Evolutionary conservation across 2,329 filamentous ascomycete genomes (phyloP), one percentile per base, ranked within the genome.

Genomic region (Leptographium wingfieldii): DNA sequence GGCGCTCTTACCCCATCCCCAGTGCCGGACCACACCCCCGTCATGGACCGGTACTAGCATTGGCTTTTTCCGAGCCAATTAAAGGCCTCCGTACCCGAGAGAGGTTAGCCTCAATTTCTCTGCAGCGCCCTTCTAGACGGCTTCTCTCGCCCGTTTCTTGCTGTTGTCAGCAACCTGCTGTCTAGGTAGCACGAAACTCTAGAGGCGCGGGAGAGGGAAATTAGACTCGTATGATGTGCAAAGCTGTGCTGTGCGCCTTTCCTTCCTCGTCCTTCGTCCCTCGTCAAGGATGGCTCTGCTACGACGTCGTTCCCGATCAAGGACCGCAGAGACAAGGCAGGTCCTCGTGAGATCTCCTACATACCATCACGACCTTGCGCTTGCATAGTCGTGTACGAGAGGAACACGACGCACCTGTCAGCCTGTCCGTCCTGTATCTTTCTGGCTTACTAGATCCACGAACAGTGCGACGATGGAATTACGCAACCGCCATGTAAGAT

Each of bases 61-160:
- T 14, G 16, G 22, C 38, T 2, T 33, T 14, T 19, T 33, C 22
- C 33, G 19, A 33, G 33, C 56, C 56, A 58, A 58, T 58, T 19
- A 58, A 33, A 58, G 5, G 48, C 14, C 9, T 16, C 11, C 29
- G 31, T 58, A 58, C 56, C 56, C 56, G 56, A 58, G 56, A 58
- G 48, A n/a, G 46, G 31, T 33, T 38, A 52, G 56, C 25, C 22
- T 22, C 43, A 16, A 16, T n/a, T 11, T 35, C 9, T 38, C 33
- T 35, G 7, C n/a, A 48, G 19, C 25, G 56, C 46, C 33, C 35
- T 49, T 58, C 56, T 51, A 51, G 46, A 40, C 33, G 43, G 14
- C 56, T 51, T 58, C 56, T 52, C 48, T 54, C 9, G 16, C 22
- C 16, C 52, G 1, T 38, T 31, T 16, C 46, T 33, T 54, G 14